Conservation (phyloP, 2,329 filamentous ascomycete species). For the Sporothrix phasma region DNA sequence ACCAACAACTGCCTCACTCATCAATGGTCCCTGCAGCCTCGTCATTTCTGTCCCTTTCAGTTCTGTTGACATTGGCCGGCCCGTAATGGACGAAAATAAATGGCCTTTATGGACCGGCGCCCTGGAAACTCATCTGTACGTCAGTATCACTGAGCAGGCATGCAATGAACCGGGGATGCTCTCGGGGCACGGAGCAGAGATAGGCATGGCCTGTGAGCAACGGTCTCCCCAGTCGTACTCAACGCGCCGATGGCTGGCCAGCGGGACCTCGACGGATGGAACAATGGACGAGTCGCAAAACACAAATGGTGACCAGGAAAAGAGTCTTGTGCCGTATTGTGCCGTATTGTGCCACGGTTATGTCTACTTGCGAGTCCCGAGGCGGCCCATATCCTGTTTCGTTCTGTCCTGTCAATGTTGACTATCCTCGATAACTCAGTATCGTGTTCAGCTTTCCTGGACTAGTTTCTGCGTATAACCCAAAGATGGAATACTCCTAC, state of each 20-base stretch:
- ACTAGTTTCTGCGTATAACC: no score
- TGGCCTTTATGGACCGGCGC: background rate
- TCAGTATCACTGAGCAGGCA: background rate
- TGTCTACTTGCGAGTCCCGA: background rate
- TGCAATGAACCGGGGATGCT: background rate
- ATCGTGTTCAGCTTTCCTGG: background rate
- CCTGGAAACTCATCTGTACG: background rate
- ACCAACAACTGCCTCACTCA: background rate
- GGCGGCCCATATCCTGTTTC: background rate
- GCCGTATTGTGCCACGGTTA: background rate
- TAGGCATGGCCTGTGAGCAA: background rate
- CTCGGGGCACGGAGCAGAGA: background rate
- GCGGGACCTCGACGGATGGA: background rate
- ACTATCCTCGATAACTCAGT: background rate
- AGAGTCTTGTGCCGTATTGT: background rate
- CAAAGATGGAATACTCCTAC: no score
- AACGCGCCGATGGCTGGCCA: background rate
- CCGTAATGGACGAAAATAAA: no score
- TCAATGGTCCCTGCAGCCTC: background rate
- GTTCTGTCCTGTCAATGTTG: background rate
- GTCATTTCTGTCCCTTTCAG: no score
- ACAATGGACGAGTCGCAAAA: background rate
- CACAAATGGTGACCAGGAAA: background rate
- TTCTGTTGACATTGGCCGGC: no score
- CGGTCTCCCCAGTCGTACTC: background rate